Evolutionary conservation across 2,329 filamentous ascomycete species (phyloP).

Genomic region (Ciborinia camelliae): DNA sequence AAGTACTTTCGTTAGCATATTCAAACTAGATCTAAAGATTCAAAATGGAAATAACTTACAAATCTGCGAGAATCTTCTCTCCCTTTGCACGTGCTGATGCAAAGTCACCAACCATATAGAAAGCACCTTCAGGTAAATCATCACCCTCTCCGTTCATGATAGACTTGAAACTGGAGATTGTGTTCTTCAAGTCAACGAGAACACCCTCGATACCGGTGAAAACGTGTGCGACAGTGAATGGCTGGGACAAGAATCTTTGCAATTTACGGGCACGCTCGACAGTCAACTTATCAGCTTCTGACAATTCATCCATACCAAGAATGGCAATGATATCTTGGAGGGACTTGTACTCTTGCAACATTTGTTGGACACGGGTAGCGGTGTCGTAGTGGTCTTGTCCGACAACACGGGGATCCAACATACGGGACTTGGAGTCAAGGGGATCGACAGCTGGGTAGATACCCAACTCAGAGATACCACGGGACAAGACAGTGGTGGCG

Average conservation of each 20-base stretch:
- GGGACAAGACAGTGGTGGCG: conserved; percentile 99
- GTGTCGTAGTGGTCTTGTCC: conserved; percentile 97
- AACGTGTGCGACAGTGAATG: conserved; percentile 84
- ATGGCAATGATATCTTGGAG: conserved; percentile 99
- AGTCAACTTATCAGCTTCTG: conserved; percentile 98
- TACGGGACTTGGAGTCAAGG: conserved; percentile 98
- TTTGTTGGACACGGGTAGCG: conserved; percentile 95
- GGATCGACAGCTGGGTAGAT: conserved; percentile 99
- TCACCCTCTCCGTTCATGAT: conserved; percentile 84
- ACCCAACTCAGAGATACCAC: conserved; percentile 99
- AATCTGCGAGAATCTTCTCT: conserved; percentile 98
- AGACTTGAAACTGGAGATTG: conserved; percentile 94
- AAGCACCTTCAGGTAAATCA: conserved; percentile 78
- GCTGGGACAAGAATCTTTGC: conserved; percentile 99
- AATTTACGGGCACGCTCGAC: conserved; percentile 99
- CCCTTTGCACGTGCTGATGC: conserved; percentile 92
- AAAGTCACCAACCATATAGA: conserved; percentile 77
- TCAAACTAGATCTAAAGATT: not conserved
- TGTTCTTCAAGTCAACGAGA: conserved; percentile 98
- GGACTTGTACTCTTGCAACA: conserved; percentile 99
- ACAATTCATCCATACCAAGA: conserved; percentile 97
- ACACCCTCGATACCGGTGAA: conserved; percentile 75
- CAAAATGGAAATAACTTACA: conserved; percentile 41
- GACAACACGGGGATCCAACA: conserved; percentile 98
- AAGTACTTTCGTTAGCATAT: not conserved